Base-by-base conservation (phyloP, 371 early-diverging fungal genomes). In the Aphelidium insulamus region DNA sequence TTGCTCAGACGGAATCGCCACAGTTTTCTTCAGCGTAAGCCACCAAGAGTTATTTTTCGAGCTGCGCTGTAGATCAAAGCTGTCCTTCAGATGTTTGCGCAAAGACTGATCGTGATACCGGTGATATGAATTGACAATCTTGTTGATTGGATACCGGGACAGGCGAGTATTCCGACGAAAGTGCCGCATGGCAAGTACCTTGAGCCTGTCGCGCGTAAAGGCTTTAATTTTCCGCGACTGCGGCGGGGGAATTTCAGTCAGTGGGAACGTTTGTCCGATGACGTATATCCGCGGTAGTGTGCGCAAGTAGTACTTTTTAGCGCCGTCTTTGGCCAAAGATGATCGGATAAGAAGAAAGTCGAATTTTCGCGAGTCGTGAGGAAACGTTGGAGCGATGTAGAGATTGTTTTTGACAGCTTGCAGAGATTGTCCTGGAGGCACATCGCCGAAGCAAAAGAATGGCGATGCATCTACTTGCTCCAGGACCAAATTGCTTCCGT, bases 241-340 rank as follows among this genome's bases (percentile, higher is more conserved):
- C 20, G 99, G 99, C 2, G 84, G 77, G 18, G 90, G 97, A 3
- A 97, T 91, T 50, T 97, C 97, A 43, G 78, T 75, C 24, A 84
- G 54, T 7, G 98, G 98, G 39, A 86, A 88, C 1, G 85, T 82
- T 53, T 99, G 99, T 4, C 99, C 99, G n/a, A 85, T 82, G 7
- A 77, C 68, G 49, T 74, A 97, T 3, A 87, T 52, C 40, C 68
- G 57, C 5, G 78, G 77, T 20, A 97, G 75, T 21, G 76, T 70
- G 15, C 98, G 69, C 14, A 94, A 41, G 39, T 71, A 87, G 37
- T 79, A 61, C 57, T 72, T 56, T n/a, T n/a, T n/a, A n/a, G n/a
- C n/a, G n/a, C n/a, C n/a, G n/a, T n/a, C n/a, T n/a, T n/a, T n/a
- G n/a, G n/a, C n/a, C n/a, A n/a, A n/a, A n/a, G n/a, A n/a, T n/a